Evolutionary conservation across 2,329 filamentous ascomycete genomes (phyloP), one percentile per base, ranked within the genome.

Genomic region (Phoma sp.): DNA sequence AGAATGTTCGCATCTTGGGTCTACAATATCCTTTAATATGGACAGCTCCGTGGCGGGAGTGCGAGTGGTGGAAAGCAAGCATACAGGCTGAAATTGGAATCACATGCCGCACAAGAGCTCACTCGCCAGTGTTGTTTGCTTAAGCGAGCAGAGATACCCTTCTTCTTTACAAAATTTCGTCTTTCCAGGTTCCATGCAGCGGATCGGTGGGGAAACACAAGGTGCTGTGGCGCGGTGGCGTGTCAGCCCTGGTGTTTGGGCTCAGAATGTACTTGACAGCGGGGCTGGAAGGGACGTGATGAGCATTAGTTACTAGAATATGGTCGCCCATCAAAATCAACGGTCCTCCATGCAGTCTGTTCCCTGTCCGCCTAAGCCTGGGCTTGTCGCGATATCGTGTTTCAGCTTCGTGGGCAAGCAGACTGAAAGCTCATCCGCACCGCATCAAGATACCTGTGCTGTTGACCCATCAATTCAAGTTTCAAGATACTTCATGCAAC

Each of bases 131-230:
- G 61, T 69, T 66, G 58, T 71, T 68, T 68, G 67, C 66, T 71
- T 67, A 55, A 52, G 66, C 65, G 71, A 69, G 67, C 64, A 67
- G 67, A 71, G 62, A 73, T 74, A 73, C 69, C 70, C 70, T 72
- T 69, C 64, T 67, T 61, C 44, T 40, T 39, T 43, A 47, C 43
- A 51, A 35, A 46, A 29, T 47, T 51, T 42, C 13, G 33, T 59
- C 47, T 40, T 36, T 49, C 42, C 33, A 14, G 32, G 7, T 30
- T 27, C 45, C 45, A 30, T 49, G 32, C 38, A 60, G 54, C 57
- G 59, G 62, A 61, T 51, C 29, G 47, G 47, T 57, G 52, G 49
- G 53, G 58, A 55, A 59, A 55, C 35, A 59, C 49, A 57, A 42
- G 36, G 56, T 61, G 62, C 56, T 50, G 48, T 49, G 52, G 59